Percentiles rank a stretch among this genome's conserved stretches.
These are phyloP conservation scores for Wickerhamiella bombiphila DNA, from an alignment of 805 yeast genomes.

Conservation along the genomic window DNA sequence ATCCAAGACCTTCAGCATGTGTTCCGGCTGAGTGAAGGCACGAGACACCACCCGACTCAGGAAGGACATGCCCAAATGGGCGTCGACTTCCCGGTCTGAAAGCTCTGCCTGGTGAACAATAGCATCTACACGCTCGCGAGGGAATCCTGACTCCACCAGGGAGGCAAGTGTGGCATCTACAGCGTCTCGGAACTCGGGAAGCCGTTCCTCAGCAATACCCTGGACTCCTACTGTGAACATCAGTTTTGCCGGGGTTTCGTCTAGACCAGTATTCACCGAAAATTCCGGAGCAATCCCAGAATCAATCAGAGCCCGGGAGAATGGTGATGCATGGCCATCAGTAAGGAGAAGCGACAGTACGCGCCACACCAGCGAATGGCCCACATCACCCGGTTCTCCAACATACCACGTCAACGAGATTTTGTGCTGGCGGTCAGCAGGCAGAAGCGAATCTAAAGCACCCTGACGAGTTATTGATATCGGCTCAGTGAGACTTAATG, in stretches of 20 bases:
- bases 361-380: constrained; percentile 58
- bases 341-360: constrained; percentile 54
- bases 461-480: constrained; percentile 37
- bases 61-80: constrained; percentile 76
- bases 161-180: constrained; percentile 35
- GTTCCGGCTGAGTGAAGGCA: constrained; percentile 62
- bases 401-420: constrained; percentile 79
- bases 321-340: constrained; percentile 86
- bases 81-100: constrained; percentile 67
- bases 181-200: constrained; percentile 32
- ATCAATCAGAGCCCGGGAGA: constrained; percentile 78
- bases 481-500: constrained; percentile 31
- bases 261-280: constrained; percentile 76
- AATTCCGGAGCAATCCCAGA: constrained; percentile 74
- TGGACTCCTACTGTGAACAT: constrained; percentile 76
- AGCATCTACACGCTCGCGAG: constrained; percentile 57
- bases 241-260: constrained; percentile 59
- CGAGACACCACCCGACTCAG: constrained; percentile 64
- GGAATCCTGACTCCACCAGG: constrained; percentile 32
- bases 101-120: constrained; percentile 79
- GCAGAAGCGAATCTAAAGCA: constrained; percentile 68
- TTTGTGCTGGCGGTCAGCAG: constrained; percentile 53
- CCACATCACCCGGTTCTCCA: constrained; percentile 55
- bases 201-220: constrained; percentile 43
- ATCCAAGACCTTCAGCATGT: constrained; percentile 43